Base-by-base conservation (phyloP, 305 asterid genomes). In the Striga hermonthica region DNA sequence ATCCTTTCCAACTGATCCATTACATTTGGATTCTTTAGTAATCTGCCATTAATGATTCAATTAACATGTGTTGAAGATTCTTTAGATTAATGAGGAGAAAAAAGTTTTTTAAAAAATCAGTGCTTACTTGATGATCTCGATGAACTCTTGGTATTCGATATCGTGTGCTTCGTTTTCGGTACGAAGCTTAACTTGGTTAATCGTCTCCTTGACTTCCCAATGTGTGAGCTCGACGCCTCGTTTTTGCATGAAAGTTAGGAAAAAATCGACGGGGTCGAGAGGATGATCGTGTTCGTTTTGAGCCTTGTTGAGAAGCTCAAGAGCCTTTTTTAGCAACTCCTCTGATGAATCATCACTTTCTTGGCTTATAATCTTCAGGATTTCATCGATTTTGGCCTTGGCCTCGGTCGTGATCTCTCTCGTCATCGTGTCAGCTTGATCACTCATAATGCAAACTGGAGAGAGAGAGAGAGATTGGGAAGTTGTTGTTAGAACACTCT, bases 21-120 rank as follows among this genome's bases (percentile, higher is more conserved):
- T 22, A 39, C 47, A 0, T 10, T 35, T 6, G 60, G 57, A 28
- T 53, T 48, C 69, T 15, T 43, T 62, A 68, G 58, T 39, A 13
- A 14, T 65, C 77, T 73, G 77, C 73, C 73, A 72, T 22, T 22
- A 22, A 14, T 4, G 12, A 16, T 47, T 59, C 22, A 40, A 10
- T 28, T 55, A 65, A 40, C 13, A 28, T 13, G 35, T 49, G 52
- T 34, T 54, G 16, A 16, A 16, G 22, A 47, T 28, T 54, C 12
- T 8, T 7, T 9, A 16, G 36, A n/a, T 16, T 28, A n/a, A n/a
- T n/a, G n/a, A n/a, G 12, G 28, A 28, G 28, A 28, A 55, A 14
- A 56, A 31, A 39, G 35, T 56, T 31, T 4, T 13, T 49, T 4
- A n/a, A 4, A 48, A 48, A 48, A 22, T 48, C 7, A 35, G 22